Base-by-base conservation (phyloP, 1,139 yeast species). In the Blastobotrys niveus region DNA sequence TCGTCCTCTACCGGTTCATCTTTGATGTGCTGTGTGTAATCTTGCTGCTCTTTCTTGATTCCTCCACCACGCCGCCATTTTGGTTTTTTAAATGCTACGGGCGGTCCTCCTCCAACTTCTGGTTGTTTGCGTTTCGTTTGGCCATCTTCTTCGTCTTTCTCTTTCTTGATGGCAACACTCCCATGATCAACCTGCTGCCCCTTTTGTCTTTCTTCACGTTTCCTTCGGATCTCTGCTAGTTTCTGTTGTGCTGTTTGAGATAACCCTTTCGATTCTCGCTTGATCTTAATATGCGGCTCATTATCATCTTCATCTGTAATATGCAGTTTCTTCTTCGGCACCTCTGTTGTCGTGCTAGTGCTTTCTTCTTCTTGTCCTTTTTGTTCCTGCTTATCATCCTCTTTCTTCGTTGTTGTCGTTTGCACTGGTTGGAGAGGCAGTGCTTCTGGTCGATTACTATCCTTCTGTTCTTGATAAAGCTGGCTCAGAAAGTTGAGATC, bases 401-500 rank as follows among this genome's bases (percentile, higher is more conserved):
- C 26, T 10, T 21, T 34, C 22, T 17, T 34, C 9, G 14, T 7
- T n/a, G 6, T 24, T 24, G 26, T 27, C n/a, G 8, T 15, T 6
- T n/a, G 30, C 30, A 5, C 5, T 5, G 30, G 30, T 7, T 6
- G n/a, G 30, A 15, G 30, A 5, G 10, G 4, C n/a, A 14, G 5
- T 3, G 19, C 9, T 3, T 22, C 4, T 4, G 14, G 4, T n/a
- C n/a, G n/a, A n/a, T 24, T 24, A 18, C 9, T 30, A 31, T 25
- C 33, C 31, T 9, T 31, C 27, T 22, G 21, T 25, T n/a, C 43
- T 24, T 24, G 32, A 45, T 57, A 61, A 6, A 59, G 46, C 17
- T 44, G 41, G 9, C 32, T 31, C n/a, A 62, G 47, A 42, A 61
- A 61, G 3, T 48, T 49, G 5, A 41, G 46, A 22, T 57, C 54